Evolutionary conservation across 176 grass and related monocot species (phyloP), one percentile per base, ranked within the genome.

Genomic region (Cocos nucifera): DNA sequence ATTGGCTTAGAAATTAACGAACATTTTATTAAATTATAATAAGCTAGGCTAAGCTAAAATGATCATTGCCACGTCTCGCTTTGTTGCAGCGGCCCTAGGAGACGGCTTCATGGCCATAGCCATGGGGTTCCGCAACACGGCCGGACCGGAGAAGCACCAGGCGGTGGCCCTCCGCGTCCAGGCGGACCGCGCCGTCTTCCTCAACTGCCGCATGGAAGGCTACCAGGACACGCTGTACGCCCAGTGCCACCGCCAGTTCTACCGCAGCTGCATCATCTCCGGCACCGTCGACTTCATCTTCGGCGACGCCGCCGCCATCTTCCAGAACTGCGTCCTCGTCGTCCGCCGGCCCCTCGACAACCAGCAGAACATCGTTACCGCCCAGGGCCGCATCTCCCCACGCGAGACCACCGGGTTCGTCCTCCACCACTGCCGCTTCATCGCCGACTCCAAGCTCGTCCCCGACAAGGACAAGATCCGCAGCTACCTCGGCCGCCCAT

Each of bases 141-240:
- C 92, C 0, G 92, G 87, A 2, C 44, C 92, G 16, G 63, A 57
- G 50, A 96, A 96, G 72, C 80, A 85, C 83, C 91, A 96, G 70
- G 86, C 86, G 2, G 91, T 96, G 80, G 91, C 91, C 3, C 77
- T 96, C 23, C 78, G 89, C 30, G 83, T 84, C 49, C 71, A 81
- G 22, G 81, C 92, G 1, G 92, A 96, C 67, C 79, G 57, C 52
- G 57, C 87, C 50, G 80, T 96, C 75, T 96, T 96, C 80, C 83
- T 90, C 57, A 90, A 84, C 72, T 90, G 92, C 75, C 51, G 70
- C 16, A 87, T 96, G 83, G 86, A 87, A n/a, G 92, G 65, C 24
- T 90, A 82, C 65, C 92, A 96, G 71, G 92, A 96, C 78, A 96
- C 92, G n/a, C 80, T 96, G 0, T 96, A 90, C 77, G 87, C 86